Evolutionary conservation across 257 asterid genomes (phyloP).

Genomic region (Petunia axillaris): DNA sequence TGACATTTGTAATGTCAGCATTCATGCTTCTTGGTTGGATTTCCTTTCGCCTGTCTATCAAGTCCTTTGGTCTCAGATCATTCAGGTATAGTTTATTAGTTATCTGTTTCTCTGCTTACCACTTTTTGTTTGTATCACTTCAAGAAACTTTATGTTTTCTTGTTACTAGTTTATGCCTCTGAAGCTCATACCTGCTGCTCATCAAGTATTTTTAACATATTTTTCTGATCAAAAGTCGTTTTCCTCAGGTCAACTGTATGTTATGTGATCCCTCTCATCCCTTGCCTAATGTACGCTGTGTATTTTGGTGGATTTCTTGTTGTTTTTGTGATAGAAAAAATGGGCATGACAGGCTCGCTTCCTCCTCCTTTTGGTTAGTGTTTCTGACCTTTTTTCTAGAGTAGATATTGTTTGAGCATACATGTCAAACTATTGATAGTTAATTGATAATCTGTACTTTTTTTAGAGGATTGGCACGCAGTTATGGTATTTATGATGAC

Average conservation of each 20-base stretch:
- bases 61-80: conserved; percentile 64
- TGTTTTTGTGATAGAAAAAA: conserved; percentile 86
- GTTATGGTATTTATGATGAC: not conserved
- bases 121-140: conserved; percentile 7
- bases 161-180: conserved; percentile 23
- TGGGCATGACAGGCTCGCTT: conserved; percentile 93
- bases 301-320: conserved; percentile 94
- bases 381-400: conserved; percentile 24
- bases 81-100: conserved; percentile 56
- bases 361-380: conserved; percentile 95
- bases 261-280: conserved; percentile 75
- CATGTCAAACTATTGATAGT: conserved; percentile 10
- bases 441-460: conserved; percentile 3
- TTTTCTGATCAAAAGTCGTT: conserved; percentile 37
- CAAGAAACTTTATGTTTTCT: conserved; percentile 8
- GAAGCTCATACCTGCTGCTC: conserved; percentile 16
- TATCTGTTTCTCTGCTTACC: conserved; percentile 4
- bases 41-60: conserved; percentile 57
- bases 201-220: conserved; percentile 24
- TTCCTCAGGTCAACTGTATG: conserved; percentile 77
- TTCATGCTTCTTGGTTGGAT: conserved; percentile 93
- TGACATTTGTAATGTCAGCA: conserved; percentile 63
- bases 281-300: conserved; percentile 71
- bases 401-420: not conserved
- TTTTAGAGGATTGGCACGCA: conserved; percentile 10